These are phyloP conservation scores for Xylariaceae sp. DNA, from an alignment of 2,329 filamentous ascomycete genomes.

Conservation along the genomic window DNA sequence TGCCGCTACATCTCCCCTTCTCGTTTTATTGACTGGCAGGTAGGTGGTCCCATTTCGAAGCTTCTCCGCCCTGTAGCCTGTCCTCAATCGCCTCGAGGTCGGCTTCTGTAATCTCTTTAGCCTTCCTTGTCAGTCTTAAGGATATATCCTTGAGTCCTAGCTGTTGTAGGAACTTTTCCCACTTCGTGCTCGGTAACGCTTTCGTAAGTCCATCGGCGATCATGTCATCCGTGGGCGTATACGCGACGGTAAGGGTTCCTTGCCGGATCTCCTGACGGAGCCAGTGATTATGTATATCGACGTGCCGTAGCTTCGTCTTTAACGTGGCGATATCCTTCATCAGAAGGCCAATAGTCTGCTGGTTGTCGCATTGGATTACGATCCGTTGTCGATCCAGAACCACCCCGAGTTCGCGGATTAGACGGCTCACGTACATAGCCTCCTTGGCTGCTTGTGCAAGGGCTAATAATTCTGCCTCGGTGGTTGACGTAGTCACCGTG, in stretches of 20 bases:
- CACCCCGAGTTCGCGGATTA: background rate
- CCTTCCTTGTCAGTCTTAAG: too few species aligned
- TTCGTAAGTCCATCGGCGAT: background rate
- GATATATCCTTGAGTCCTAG: too few species aligned
- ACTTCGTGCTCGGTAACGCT: background rate
- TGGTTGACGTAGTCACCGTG: constrained; percentile 1
- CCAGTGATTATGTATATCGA: constrained; percentile 5
- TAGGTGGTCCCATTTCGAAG: too few species aligned
- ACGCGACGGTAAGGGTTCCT: background rate
- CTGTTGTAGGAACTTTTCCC: background rate
- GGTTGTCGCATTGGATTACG: background rate
- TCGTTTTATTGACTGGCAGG: too few species aligned
- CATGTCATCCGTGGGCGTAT: background rate
- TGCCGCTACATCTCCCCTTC: too few species aligned
- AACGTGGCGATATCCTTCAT: background rate
- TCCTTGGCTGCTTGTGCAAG: too few species aligned
- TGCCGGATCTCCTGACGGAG: background rate
- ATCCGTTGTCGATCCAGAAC: background rate
- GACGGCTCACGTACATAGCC: background rate
- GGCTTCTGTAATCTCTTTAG: too few species aligned
- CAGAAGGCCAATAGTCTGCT: constrained; percentile 2
- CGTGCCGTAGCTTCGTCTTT: background rate
- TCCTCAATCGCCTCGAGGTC: too few species aligned
- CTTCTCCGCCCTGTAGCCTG: too few species aligned
- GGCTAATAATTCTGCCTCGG: too few species aligned